Evolutionary conservation across 2,329 filamentous ascomycete species (phyloP), one percentile per base, ranked within the genome.

Genomic region (Talaromyces marneffei): DNA sequence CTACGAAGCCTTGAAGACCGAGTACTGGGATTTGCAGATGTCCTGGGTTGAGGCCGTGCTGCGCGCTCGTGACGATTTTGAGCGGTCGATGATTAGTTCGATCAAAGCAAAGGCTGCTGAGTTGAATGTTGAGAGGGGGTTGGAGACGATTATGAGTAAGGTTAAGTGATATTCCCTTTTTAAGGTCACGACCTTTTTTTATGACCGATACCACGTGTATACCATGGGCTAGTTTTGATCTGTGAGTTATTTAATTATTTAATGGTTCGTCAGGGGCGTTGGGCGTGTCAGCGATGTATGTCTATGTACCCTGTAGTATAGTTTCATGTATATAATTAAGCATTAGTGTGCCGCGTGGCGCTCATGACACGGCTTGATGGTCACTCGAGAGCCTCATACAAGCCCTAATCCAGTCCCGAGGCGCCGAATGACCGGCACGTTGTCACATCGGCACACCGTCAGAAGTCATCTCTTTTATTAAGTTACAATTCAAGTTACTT

Each of bases 1-100:
- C 1, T 97, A 96, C 71, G 88, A 88, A 68, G 79, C 80, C 4
- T 93, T 99, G 79, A 97, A 97, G 81, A 79, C 77, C 40, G 83
- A 85, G 50, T 97, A 96, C 75, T 96, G 93, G 90, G 94, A 99
- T 76, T 80, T 97, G 72, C 91, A 95, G 74, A 87, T 97, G 62
- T 88, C 87, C 50, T 99, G 94, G 94, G 92, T 99, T 7, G 95
- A 99, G 80, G 89, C 90, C 6, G 93, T 96, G 53, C 73, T 99
- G 65, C 84, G 92, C 66, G 83, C 87, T 1, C 82, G 95, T 67
- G 94, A 99, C 75, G 94, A 99, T 78, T 97, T 96, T 77, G 94
- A 97, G 75, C 83, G 93, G 67, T 84, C 85, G 63, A 91, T 97
- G 90, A 76, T 97, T 65, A 94, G 91, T 71, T 84, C 86, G 18